Conservation (phyloP, 202 grass and related monocot species). For the Schoenoplectus triqueter region DNA sequence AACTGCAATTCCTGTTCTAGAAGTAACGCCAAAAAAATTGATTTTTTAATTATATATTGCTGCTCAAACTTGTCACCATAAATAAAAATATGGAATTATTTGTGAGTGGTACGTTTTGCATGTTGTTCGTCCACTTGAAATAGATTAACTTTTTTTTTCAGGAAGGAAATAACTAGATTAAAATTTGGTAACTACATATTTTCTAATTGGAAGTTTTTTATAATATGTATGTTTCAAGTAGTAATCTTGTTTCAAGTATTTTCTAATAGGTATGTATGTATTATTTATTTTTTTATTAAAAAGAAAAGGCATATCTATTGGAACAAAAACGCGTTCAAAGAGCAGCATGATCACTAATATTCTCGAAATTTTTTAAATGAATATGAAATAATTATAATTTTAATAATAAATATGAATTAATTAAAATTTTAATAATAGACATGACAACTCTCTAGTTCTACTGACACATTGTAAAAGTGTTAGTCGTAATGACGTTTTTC, state of each 20-base stretch:
- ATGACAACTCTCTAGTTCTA: too few species aligned
- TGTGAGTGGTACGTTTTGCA: slow-evolving; percentile 1
- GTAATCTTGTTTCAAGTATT: background rate
- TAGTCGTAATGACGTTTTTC: too few species aligned
- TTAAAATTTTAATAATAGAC: too few species aligned
- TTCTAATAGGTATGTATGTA: background rate
- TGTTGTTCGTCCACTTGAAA: background rate
- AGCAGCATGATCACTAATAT: background rate
- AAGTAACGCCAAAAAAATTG: background rate
- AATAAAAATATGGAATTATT: background rate
- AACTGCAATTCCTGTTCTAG: background rate
- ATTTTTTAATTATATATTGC: background rate
- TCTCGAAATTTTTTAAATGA: too few species aligned
- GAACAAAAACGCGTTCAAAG: slow-evolving; percentile 9
- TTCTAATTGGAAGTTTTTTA: background rate
- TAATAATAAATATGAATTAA: too few species aligned
- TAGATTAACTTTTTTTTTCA: background rate
- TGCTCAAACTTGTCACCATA: background rate
- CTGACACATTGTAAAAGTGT: too few species aligned
- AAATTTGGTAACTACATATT: background rate
- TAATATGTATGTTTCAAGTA: background rate
- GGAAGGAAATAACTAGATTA: too few species aligned
- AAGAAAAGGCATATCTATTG: background rate
- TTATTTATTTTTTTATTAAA: too few species aligned
- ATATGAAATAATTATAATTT: too few species aligned